A percentile compares a stretch with the other conserved stretches of the same genome.
Conservation (phyloP, 1,284 basidiomycete species). For the Boletus hoseneyae region DNA sequence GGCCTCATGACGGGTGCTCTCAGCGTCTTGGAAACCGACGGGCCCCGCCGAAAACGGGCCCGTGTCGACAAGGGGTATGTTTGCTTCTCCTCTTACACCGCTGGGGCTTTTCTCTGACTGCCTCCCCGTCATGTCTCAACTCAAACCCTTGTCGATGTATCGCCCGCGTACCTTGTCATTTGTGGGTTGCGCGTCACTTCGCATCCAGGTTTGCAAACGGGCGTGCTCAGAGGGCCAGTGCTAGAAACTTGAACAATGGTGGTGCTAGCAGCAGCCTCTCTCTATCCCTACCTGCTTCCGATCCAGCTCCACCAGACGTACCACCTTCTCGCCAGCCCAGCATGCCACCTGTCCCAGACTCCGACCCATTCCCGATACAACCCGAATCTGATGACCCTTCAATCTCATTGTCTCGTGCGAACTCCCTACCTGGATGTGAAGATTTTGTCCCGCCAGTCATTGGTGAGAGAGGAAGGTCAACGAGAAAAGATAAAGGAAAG, state of each 20-base stretch:
- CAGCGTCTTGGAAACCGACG: slow-evolving; percentile 54
- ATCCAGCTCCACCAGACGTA: slow-evolving; percentile 36
- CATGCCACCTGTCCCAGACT: slow-evolving; percentile 36
- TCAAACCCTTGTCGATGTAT: slow-evolving; percentile 25
- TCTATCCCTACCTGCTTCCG: slow-evolving; percentile 35
- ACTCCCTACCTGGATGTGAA: slow-evolving; percentile 50
- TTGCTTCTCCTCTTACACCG: slow-evolving; percentile 17
- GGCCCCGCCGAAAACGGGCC: slow-evolving; percentile 66
- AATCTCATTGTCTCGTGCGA: slow-evolving; percentile 52
- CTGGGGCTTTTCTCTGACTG: slow-evolving; percentile 18
- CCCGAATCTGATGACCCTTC: slow-evolving; percentile 51
- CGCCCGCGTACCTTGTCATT: slow-evolving; percentile 16
- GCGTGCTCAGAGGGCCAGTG: slow-evolving; percentile 71
- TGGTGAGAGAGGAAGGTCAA: slow-evolving; percentile 35
- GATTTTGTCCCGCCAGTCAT: slow-evolving; percentile 35
- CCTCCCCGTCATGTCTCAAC: slow-evolving; percentile 17
- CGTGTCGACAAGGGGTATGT: slow-evolving; percentile 70
- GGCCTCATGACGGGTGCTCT: slow-evolving; percentile 63
- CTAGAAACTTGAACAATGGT: slow-evolving; percentile 59
- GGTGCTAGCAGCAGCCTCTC: slow-evolving; percentile 21
- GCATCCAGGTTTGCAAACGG: slow-evolving; percentile 49
- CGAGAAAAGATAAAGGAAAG: slow-evolving; percentile 55
- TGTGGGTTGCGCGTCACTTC: slow-evolving; percentile 10
- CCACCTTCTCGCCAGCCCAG: slow-evolving; percentile 37
- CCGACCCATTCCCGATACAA: slow-evolving; percentile 41